Evolutionary conservation across 257 asterid species (phyloP).

Genomic region (Avicennia marina): DNA sequence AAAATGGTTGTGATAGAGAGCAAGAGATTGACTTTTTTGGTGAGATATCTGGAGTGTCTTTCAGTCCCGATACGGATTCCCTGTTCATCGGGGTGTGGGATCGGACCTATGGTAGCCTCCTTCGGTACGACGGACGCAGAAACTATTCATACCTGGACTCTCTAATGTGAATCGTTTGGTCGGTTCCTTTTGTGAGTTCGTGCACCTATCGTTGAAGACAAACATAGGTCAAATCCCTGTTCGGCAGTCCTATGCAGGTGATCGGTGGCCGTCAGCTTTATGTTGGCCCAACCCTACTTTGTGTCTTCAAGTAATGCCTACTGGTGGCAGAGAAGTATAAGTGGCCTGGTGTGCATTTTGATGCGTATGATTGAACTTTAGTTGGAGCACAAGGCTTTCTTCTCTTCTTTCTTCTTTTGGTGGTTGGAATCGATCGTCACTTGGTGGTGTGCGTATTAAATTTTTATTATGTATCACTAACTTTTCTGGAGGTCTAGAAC

Average conservation of each 20-base stretch:
- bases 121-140: conserved; percentile 34
- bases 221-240: background rate
- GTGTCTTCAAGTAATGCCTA: conserved; percentile 16
- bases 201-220: background rate
- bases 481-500: conserved; percentile 1
- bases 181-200: background rate
- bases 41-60: conserved; percentile 36
- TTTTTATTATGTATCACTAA: background rate
- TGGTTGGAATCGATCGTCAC: background rate
- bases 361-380: background rate
- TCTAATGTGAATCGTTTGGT: conserved; percentile 6
- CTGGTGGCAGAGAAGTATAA: conserved; percentile 15
- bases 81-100: conserved; percentile 45
- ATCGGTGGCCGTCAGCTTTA: background rate
- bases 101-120: conserved; percentile 41
- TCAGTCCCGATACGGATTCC: conserved; percentile 37
- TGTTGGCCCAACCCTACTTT: conserved; percentile 1
- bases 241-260: background rate
- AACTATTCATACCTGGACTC: conserved; percentile 31
- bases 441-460: conserved; percentile 20
- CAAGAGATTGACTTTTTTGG: conserved; percentile 44
- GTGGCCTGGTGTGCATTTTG: conserved; percentile 10
- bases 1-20: conserved; percentile 33
- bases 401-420: background rate
- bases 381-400: background rate